Conservation (phyloP, 768 basidiomycete genomes). For the Phaeotremella skinneri region DNA sequence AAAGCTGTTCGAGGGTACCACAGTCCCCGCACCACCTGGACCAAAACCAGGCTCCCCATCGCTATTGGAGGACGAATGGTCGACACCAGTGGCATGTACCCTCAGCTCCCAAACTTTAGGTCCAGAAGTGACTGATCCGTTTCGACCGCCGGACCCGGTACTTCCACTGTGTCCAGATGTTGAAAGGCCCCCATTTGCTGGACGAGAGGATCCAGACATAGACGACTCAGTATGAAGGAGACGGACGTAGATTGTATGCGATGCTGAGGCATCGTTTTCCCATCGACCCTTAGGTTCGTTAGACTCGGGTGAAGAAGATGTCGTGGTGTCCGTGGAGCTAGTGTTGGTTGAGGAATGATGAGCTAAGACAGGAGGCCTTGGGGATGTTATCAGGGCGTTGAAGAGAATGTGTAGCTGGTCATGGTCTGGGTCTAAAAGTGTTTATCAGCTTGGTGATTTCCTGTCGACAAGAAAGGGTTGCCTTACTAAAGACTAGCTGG, state of each 20-base stretch:
- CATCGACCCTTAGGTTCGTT: not conserved
- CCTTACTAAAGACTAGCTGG: slow-evolving; percentile 45
- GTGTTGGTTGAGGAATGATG: slow-evolving; percentile 22
- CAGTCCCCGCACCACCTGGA: slow-evolving; percentile 11
- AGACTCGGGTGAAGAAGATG: slow-evolving; percentile 2
- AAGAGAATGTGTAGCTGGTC: slow-evolving; percentile 30
- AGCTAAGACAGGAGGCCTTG: slow-evolving; percentile 5
- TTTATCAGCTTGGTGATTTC: slow-evolving; percentile 1
- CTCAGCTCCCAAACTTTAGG: slow-evolving; percentile 41
- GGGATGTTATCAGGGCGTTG: slow-evolving; percentile 4
- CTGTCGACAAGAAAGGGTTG: not conserved
- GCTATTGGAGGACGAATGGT: slow-evolving; percentile 12
- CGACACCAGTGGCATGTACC: slow-evolving; percentile 37
- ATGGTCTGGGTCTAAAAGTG: slow-evolving; percentile 26
- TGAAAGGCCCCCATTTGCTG: too few species aligned
- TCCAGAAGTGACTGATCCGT: slow-evolving; percentile 1
- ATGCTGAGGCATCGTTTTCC: slow-evolving; percentile 10
- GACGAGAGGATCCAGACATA: slow-evolving; percentile 1
- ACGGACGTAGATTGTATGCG: slow-evolving; percentile 30
- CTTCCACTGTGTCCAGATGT: not conserved
- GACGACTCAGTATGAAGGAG: slow-evolving; percentile 16
- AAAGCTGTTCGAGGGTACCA: slow-evolving; percentile 4
- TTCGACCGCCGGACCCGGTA: slow-evolving; percentile 1
- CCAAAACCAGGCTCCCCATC: slow-evolving; percentile 12
- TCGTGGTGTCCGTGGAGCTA: slow-evolving; percentile 3